Base-by-base conservation (phyloP, 192 early-diverging fungal species). In the Borealophlyctis nickersoniae region DNA sequence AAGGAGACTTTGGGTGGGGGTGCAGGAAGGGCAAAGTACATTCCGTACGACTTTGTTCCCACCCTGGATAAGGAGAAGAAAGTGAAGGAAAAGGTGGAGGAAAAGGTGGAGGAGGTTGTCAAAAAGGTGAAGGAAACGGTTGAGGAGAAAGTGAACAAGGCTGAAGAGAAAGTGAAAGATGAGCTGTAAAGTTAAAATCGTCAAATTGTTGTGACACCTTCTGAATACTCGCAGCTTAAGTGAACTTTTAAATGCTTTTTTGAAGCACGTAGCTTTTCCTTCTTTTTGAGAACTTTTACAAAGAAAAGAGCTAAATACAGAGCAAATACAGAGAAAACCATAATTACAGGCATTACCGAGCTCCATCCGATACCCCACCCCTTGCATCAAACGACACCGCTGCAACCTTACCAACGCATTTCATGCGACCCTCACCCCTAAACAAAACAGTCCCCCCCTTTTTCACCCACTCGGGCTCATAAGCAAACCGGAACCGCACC, bases 321-420 rank as follows among this genome's bases (percentile, higher is more conserved):
- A n/a, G n/a, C n/a, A n/a, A n/a, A n/a, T n/a, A n/a, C n/a, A n/a
- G n/a, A n/a, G n/a, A n/a, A n/a, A n/a, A n/a, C n/a, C n/a, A n/a
- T n/a, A n/a, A n/a, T n/a, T n/a, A n/a, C n/a, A n/a, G n/a, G n/a
- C n/a, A n/a, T n/a, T n/a, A n/a, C n/a, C n/a, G n/a, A n/a, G n/a
- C n/a, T n/a, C n/a, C n/a, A n/a, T n/a, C n/a, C n/a, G n/a, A n/a
- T n/a, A n/a, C n/a, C n/a, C n/a, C n/a, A n/a, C n/a, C n/a, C n/a
- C n/a, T n/a, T n/a, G n/a, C n/a, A n/a, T n/a, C n/a, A n/a, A n/a
- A n/a, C n/a, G n/a, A n/a, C 39, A 64, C 49, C 13, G 50, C 3
- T 1, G 81, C 72, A 9, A 91, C 77, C 59, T 81, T 82, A 13
- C 89, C 89, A 0, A 91, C 73, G 58, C 89, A 89, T 63, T 88